These are phyloP conservation scores for Penicillium sp. DNA, from an alignment of 2,329 filamentous ascomycete species.

Conservation along the genomic window DNA sequence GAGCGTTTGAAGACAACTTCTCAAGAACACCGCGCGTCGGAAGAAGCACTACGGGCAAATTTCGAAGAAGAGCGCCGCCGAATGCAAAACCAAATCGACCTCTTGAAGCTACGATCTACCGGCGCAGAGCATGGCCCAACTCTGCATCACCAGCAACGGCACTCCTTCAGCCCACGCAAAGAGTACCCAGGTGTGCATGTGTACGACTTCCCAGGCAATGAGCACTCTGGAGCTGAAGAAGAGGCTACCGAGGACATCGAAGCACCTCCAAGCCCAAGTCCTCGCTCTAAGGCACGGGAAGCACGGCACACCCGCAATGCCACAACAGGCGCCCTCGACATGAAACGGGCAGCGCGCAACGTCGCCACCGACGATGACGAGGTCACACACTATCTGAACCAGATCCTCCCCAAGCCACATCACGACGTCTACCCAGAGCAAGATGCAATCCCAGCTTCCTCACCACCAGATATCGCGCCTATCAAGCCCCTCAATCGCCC, in stretches of 20 bases:
- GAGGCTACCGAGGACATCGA: constrained; percentile 32
- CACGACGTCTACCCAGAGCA: constrained; percentile 9
- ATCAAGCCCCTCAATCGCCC: constrained; percentile 22
- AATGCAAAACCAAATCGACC: constrained; percentile 39
- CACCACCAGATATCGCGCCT: constrained; percentile 27
- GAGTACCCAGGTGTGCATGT: constrained; percentile 28
- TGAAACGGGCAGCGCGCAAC: constrained; percentile 20
- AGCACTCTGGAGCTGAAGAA: constrained; percentile 17
- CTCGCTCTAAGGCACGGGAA: constrained; percentile 30
- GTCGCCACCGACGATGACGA: constrained; percentile 27
- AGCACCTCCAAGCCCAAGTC: constrained; percentile 33
- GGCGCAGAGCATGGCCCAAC: constrained; percentile 26
- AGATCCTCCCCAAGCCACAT: constrained; percentile 19
- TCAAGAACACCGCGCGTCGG: constrained; percentile 35
- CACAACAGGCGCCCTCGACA: constrained; percentile 20
- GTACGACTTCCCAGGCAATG: constrained; percentile 22
- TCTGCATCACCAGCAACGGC: constrained; percentile 16
- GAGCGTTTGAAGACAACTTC: constrained; percentile 34
- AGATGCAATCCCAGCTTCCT: constrained; percentile 26
- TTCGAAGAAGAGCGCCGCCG: constrained; percentile 36
- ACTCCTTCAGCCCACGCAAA: constrained; percentile 28
- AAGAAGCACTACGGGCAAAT: constrained; percentile 31
- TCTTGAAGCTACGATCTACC: constrained; percentile 30
- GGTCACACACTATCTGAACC: constrained; percentile 24
- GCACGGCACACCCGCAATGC: constrained; percentile 14